Conservation (phyloP, 768 basidiomycete species). For the Dentipellis fragilis region DNA sequence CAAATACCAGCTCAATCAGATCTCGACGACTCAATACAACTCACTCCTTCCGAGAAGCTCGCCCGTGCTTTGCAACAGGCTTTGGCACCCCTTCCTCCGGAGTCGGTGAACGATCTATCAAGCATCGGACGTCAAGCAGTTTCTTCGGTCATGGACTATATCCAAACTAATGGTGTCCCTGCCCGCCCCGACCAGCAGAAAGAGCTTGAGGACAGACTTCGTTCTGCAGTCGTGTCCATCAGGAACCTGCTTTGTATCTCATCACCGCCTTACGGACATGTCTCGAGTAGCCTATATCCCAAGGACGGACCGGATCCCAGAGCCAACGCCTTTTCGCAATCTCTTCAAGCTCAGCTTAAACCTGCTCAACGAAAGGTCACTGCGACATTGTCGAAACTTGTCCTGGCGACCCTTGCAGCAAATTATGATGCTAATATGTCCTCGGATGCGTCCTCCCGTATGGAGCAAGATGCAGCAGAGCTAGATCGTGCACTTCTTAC, state of each 20-base stretch:
- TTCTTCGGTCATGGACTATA: constrained; percentile 49
- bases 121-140: constrained; percentile 50
- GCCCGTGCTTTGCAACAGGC: constrained; percentile 56
- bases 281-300: constrained; percentile 28
- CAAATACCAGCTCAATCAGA: not conserved
- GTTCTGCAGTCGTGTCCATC: constrained; percentile 56
- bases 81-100: constrained; percentile 46
- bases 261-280: constrained; percentile 48
- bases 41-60: constrained; percentile 59
- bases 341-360: constrained; percentile 48
- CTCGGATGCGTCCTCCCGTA: constrained; percentile 56
- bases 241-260: constrained; percentile 69
- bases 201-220: constrained; percentile 53
- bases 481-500: constrained; percentile 60
- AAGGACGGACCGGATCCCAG: constrained; percentile 1
- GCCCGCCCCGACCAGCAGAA: constrained; percentile 45
- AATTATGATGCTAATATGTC: constrained; percentile 67
- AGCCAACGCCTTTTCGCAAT: constrained; percentile 23
- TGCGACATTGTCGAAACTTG: constrained; percentile 80
- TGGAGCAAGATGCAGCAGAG: constrained; percentile 68
- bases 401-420: constrained; percentile 85
- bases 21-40: constrained; percentile 21
- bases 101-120: constrained; percentile 52
- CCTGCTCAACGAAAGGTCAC: constrained; percentile 80
- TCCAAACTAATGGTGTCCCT: constrained; percentile 34